A percentile compares a stretch with the other conserved stretches of the same genome.
Evolutionary conservation across 2,329 filamentous ascomycete species (phyloP).

Genomic region (Orbilia ellipsospora): DNA sequence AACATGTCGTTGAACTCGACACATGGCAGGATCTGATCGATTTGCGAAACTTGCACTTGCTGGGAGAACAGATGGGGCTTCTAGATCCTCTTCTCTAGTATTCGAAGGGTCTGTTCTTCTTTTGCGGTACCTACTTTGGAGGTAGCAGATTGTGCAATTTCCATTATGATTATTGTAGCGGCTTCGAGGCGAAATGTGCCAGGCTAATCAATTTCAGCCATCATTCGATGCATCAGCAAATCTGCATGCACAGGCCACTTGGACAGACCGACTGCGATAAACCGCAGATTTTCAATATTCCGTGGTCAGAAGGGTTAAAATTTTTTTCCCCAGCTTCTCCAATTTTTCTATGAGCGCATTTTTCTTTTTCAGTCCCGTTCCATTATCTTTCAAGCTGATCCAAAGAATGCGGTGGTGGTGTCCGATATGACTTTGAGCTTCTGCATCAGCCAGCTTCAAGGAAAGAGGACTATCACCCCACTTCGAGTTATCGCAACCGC

Average conservation of each 20-base stretch:
- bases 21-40: not conserved
- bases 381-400: not conserved
- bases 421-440: not conserved
- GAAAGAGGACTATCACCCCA: slow-evolving; percentile 27
- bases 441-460: too few species aligned
- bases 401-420: not conserved
- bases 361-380: slow-evolving; percentile 31
- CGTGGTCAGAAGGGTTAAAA: too few species aligned
- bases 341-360: slow-evolving; percentile 33
- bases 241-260: too few species aligned
- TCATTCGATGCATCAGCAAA: too few species aligned
- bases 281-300: not conserved
- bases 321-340: not conserved
- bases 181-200: too few species aligned
- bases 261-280: not conserved
- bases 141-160: too few species aligned
- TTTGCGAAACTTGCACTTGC: too few species aligned
- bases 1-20: slow-evolving; percentile 29
- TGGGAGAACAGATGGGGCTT: too few species aligned
- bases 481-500: slow-evolving; percentile 37
- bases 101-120: too few species aligned
- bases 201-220: not conserved
- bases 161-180: too few species aligned
- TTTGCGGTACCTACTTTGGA: too few species aligned
- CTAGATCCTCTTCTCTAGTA: too few species aligned